Percentiles rank a stretch among this genome's conserved stretches.
Conservation (phyloP, 2,329 filamentous ascomycete genomes). For the Trichophyton rubrum region DNA sequence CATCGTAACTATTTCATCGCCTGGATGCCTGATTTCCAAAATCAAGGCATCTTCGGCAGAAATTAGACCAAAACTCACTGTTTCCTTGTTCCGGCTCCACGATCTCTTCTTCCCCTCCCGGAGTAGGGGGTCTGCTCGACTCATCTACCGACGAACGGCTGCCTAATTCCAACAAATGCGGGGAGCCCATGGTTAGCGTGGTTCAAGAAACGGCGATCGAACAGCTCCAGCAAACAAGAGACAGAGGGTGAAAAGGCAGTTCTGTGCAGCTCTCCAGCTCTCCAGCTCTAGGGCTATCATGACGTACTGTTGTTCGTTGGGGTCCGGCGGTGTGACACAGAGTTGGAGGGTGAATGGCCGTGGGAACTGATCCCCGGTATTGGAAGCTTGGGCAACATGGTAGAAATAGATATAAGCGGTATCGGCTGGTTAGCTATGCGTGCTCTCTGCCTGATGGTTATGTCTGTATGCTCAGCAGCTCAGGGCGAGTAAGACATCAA, state of each 20-base stretch:
- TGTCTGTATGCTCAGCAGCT: not conserved
- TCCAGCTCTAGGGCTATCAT: not conserved
- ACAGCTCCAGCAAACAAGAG: not conserved
- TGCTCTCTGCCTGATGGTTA: not conserved
- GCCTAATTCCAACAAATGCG: constrained; percentile 23
- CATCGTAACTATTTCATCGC: not conserved
- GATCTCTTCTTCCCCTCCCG: constrained; percentile 56
- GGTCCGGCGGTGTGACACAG: constrained; percentile 25
- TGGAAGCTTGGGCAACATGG: constrained; percentile 18
- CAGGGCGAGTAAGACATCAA: not conserved
- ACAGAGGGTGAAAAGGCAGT: not conserved
- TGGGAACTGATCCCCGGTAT: constrained; percentile 7
- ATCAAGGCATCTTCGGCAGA: not conserved
- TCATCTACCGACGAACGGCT: constrained; percentile 49
- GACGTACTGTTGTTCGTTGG: constrained; percentile 24
- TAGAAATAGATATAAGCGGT: not conserved
- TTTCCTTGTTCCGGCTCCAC: constrained; percentile 91
- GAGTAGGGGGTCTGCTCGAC: constrained; percentile 22
- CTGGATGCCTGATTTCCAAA: not conserved
- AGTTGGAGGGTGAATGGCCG: constrained; percentile 6
- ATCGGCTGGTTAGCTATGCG: not conserved
- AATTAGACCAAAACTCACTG: constrained; percentile 43
- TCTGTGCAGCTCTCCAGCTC: no score
- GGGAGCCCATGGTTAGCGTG: constrained; percentile 6
- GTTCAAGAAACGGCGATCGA: not conserved